Percentiles rank a stretch among this genome's conserved stretches.
phyloP scores from a whole-genome alignment of 805 yeast species.

The Suhomyces sp. region DNA sequence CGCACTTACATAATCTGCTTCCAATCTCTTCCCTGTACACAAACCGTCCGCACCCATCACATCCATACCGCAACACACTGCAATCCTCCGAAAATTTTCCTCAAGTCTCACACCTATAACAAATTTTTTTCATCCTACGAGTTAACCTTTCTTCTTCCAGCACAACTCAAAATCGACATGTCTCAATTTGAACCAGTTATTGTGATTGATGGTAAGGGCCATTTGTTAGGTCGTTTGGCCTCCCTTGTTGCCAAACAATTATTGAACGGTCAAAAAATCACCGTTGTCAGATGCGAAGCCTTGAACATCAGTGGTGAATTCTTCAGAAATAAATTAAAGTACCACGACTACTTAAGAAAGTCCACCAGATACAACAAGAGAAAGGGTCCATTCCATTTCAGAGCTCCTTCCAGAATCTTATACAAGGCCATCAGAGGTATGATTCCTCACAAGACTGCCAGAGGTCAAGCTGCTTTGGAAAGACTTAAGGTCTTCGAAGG shows the following conservation, averaged over 20 bases:
- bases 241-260: constrained; percentile 98
- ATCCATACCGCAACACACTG: constrained; percentile 8
- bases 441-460: constrained; percentile 99
- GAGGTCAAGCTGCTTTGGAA: constrained; percentile 99
- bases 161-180: constrained; percentile 41
- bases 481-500: constrained; percentile 99
- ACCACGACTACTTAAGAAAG: constrained; percentile 99
- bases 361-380: constrained; percentile 98
- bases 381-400: constrained; percentile 99
- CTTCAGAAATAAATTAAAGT: constrained; percentile 99
- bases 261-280: constrained; percentile 96
- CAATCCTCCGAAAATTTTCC: too few species aligned
- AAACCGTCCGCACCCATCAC: too few species aligned
- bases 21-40: too few species aligned
- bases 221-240: constrained; percentile 99
- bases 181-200: constrained; percentile 94
- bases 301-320: constrained; percentile 99
- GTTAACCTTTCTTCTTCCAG: constrained; percentile 8
- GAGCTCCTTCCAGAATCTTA: constrained; percentile 99
- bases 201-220: constrained; percentile 99
- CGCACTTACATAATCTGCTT: too few species aligned
- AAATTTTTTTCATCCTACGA: constrained; percentile 6
- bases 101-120: too few species aligned
- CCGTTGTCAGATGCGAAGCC: constrained; percentile 95
- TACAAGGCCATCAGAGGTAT: constrained; percentile 99